These are phyloP conservation scores for Sarocladiaceae sp. DNA, from an alignment of 2,329 filamentous ascomycete species.

Conservation along the genomic window DNA sequence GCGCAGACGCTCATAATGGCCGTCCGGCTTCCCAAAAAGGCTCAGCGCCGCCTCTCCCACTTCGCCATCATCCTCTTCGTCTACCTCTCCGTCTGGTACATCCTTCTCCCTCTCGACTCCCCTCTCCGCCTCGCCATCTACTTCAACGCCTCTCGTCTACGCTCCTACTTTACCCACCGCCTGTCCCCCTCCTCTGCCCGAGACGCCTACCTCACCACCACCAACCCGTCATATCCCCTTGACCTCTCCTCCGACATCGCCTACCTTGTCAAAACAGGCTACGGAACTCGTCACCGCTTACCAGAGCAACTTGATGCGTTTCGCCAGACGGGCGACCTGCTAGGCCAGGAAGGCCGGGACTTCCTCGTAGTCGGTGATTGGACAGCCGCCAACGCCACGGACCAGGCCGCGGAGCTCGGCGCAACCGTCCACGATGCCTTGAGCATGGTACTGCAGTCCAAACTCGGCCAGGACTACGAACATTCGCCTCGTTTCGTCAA, in stretches of 20 bases:
- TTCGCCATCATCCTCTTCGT: slow-evolving; percentile 18
- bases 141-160: slow-evolving; percentile 27
- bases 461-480: slow-evolving; percentile 20
- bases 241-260: slow-evolving; percentile 40
- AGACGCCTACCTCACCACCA: background rate
- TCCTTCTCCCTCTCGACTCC: slow-evolving; percentile 27
- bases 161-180: slow-evolving; percentile 14
- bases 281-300: slow-evolving; percentile 44
- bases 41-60: slow-evolving; percentile 22
- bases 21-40: slow-evolving; percentile 6
- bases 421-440: slow-evolving; percentile 36
- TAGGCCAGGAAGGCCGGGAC: slow-evolving; percentile 31
- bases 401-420: slow-evolving; percentile 21
- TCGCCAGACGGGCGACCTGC: slow-evolving; percentile 21
- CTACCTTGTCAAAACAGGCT: slow-evolving; percentile 50
- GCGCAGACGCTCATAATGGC: too few species aligned
- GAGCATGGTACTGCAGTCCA: slow-evolving; percentile 26
- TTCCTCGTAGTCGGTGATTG: slow-evolving; percentile 47
- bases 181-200: background rate
- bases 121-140: slow-evolving; percentile 24
- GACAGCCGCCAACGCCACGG: slow-evolving; percentile 28
- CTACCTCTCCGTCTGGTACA: slow-evolving; percentile 19
- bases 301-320: slow-evolving; percentile 40
- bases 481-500: slow-evolving; percentile 31
- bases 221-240: slow-evolving; percentile 23